Percentiles rank a stretch among this genome's conserved stretches.
These are phyloP conservation scores for Tylopilus sp. DNA, from an alignment of 768 basidiomycete genomes.

Conservation along the genomic window DNA sequence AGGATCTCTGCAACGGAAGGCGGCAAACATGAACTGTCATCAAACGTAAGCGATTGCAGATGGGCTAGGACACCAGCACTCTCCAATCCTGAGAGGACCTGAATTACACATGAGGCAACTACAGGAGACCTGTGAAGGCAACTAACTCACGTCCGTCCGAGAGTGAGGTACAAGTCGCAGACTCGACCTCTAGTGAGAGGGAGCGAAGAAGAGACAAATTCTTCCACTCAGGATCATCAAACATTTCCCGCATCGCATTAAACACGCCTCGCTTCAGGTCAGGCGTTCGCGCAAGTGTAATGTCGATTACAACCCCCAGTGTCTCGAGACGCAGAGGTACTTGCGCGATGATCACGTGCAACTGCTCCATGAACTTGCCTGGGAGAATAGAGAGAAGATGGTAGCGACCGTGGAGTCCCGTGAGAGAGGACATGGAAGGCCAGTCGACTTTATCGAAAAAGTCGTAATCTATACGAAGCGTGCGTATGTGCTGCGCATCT, in stretches of 20 bases:
- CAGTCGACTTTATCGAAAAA: not conserved
- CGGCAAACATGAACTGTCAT: too few species aligned
- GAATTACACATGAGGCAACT: too few species aligned
- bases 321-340: constrained; percentile 1
- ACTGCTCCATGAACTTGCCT: not conserved
- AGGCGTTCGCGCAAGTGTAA: not conserved
- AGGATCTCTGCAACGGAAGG: too few species aligned
- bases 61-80: too few species aligned
- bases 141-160: too few species aligned
- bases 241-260: not conserved
- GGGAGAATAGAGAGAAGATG: not conserved
- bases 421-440: not conserved
- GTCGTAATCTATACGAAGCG: not conserved
- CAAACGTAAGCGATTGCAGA: too few species aligned
- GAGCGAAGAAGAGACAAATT: too few species aligned
- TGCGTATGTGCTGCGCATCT: not conserved
- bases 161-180: too few species aligned
- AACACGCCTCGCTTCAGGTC: not conserved
- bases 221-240: not conserved
- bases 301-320: not conserved
- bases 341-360: not conserved
- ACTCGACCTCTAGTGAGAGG: too few species aligned
- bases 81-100: too few species aligned
- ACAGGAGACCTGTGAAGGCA: too few species aligned
- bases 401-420: not conserved